phyloP scores from a whole-genome alignment of 2,329 filamentous ascomycete genomes.

The Penicillium sumatraense region DNA sequence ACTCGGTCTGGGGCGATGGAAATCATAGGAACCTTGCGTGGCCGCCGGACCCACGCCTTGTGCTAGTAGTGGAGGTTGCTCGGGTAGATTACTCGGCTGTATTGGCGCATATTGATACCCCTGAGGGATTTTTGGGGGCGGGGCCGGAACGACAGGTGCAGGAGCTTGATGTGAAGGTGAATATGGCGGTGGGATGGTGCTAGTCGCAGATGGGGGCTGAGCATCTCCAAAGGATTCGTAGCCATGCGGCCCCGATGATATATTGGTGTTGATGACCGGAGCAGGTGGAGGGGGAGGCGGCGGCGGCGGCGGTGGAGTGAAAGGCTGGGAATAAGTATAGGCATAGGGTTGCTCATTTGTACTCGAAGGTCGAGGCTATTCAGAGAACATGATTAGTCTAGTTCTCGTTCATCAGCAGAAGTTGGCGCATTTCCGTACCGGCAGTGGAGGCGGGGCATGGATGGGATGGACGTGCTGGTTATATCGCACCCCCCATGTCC shows the following conservation, averaged over 20 bases:
- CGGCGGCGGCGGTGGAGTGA: not conserved
- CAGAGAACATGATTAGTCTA: not conserved
- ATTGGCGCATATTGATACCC: slow-evolving; percentile 39
- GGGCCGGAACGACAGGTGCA: slow-evolving; percentile 36
- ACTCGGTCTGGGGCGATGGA: slow-evolving; percentile 15
- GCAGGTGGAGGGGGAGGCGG: slow-evolving; percentile 7
- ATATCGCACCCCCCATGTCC: slow-evolving; percentile 50
- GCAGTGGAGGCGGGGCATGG: slow-evolving; percentile 39
- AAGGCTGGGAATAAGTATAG: slow-evolving; percentile 21
- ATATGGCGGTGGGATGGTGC: slow-evolving; percentile 27
- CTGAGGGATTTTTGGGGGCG: slow-evolving; percentile 48
- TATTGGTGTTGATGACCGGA: slow-evolving; percentile 22
- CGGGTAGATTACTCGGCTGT: slow-evolving; percentile 27
- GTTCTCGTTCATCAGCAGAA: not conserved
- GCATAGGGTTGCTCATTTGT: slow-evolving; percentile 30
- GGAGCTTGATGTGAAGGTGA: slow-evolving; percentile 21
- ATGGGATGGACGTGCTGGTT: slow-evolving; percentile 38
- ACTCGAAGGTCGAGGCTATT: slow-evolving; percentile 44
- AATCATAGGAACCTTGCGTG: slow-evolving; percentile 23
- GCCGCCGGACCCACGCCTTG: slow-evolving; percentile 23
- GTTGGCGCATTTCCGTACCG: slow-evolving; percentile 32
- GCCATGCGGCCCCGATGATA: slow-evolving; percentile 21
- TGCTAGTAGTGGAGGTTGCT: slow-evolving; percentile 17
- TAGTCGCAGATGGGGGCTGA: slow-evolving; percentile 12
- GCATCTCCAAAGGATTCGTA: slow-evolving; percentile 15